Base-by-base conservation (phyloP, 192 early-diverging fungal species). In the Chytriomyces hyalinus region DNA sequence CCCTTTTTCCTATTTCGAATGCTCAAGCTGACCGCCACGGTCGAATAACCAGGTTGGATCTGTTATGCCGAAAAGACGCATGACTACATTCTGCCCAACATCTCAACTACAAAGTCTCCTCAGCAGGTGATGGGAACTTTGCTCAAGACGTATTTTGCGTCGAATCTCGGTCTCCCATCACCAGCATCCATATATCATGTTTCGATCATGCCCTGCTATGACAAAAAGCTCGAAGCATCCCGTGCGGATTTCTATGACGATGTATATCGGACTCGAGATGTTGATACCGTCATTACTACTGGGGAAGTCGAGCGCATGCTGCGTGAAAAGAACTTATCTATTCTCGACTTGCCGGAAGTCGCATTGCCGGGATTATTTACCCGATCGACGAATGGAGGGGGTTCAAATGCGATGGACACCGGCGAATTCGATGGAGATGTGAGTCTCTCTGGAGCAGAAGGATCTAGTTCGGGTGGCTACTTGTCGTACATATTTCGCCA, bases 31-130 rank as follows among this genome's bases (percentile, higher is more conserved):
- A 61, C 24, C 36, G 63, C 13, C 15, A 65, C 24, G 0, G 4
- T 8, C 36, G 10, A 47, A 43, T 10, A 11, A 51, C 22, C 13
- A 62, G 96, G 97, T 13, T 99, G 96, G 96, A 94, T 99, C 28
- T 99, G 98, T 84, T 99, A 99, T 75, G 96, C 96, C 11, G 98
- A 99, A 84, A 99, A 98, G 84, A 98, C 98, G 0, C 97, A 99
- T 73, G 90, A 88, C 15, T 90, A 92, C 77, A 87, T 96, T 8
- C 82, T 99, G 22, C 95, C 95, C 0, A 90, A 94, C 78, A 93
- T 99, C 67, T 93, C 92, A 78, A 88, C 89, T 45, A 92, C 93
- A 5, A 95, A 94, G 77, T 98, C 96, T n/a, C 96, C 98, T 24
- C 98, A 99, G 83, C 97, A 98, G 80, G 90, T 95, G 61, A 97